Evolutionary conservation across 2,329 filamentous ascomycete species (phyloP).

Genomic region (Penicillium verrucosum): DNA sequence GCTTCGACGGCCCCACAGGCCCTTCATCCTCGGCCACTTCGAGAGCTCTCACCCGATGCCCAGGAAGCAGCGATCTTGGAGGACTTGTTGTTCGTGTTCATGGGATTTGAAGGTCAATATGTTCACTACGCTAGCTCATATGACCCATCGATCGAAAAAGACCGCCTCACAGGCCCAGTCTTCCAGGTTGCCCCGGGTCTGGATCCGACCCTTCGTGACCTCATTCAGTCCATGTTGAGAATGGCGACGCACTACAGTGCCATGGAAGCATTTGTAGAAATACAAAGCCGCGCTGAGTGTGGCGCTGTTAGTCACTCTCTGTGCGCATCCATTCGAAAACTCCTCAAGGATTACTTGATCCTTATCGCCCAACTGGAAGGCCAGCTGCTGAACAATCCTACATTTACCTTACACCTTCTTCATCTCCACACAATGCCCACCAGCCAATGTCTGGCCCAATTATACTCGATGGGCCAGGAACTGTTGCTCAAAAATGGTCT

Average conservation of each 20-base stretch:
- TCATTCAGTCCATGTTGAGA: constrained; percentile 83
- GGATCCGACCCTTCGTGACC: constrained; percentile 84
- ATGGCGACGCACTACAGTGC: constrained; percentile 93
- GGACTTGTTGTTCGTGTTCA: constrained; percentile 89
- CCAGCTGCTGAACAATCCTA: constrained; percentile 81
- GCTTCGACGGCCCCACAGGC: constrained; percentile 65
- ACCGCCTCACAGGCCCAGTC: constrained; percentile 75
- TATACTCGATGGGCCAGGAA: constrained; percentile 84
- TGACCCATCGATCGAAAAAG: constrained; percentile 79
- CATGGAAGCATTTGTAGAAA: constrained; percentile 87
- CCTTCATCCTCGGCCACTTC: constrained; percentile 65
- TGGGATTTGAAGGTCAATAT: constrained; percentile 98
- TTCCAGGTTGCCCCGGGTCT: constrained; percentile 79
- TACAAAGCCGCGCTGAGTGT: constrained; percentile 89
- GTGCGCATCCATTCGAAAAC: constrained; percentile 88
- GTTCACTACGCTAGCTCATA: constrained; percentile 82
- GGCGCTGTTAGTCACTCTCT: constrained; percentile 93
- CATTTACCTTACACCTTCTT: constrained; percentile 88
- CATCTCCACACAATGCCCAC: constrained; percentile 90
- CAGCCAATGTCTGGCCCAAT: constrained; percentile 82
- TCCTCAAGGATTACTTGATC: constrained; percentile 89
- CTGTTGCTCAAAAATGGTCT: constrained; percentile 83
- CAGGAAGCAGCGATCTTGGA: constrained; percentile 88
- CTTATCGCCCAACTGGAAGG: constrained; percentile 91
- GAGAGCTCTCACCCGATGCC: constrained; percentile 69